Conservation (phyloP, 441 rosid genomes). For the Cnidoscolus chayamansa region DNA sequence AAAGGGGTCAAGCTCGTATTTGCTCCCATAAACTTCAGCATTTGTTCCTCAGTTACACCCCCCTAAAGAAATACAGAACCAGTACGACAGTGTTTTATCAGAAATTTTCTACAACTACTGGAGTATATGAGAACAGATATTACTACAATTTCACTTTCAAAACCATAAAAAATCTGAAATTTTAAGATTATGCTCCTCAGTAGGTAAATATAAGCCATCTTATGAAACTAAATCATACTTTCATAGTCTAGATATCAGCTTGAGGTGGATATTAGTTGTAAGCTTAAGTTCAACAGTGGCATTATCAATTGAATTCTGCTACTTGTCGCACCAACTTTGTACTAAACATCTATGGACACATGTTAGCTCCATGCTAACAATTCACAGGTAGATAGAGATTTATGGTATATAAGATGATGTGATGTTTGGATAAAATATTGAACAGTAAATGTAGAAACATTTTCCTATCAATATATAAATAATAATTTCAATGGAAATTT, state of each 20-base stretch:
- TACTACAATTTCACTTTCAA: slow-evolving; percentile 4
- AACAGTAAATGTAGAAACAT: neutral
- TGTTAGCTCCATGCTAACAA: neutral
- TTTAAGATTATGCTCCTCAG: slow-evolving; percentile 6
- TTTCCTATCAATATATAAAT: neutral
- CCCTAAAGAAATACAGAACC: slow-evolving; percentile 46
- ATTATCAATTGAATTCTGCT: neutral
- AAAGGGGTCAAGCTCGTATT: slow-evolving; percentile 63
- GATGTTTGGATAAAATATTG: neutral
- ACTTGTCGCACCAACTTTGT: neutral
- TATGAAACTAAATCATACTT: slow-evolving; percentile 3
- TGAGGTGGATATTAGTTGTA: slow-evolving; percentile 4
- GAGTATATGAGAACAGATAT: slow-evolving; percentile 18
- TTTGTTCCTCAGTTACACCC: slow-evolving; percentile 93
- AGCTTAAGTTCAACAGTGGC: slow-evolving; percentile 13
- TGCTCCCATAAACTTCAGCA: slow-evolving; percentile 95
- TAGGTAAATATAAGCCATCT: slow-evolving; percentile 3
- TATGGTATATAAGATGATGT: neutral
- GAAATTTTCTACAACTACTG: slow-evolving; percentile 3
- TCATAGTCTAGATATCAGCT: neutral
- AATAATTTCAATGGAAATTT: neutral
- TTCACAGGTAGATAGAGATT: neutral
- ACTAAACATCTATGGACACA: neutral
- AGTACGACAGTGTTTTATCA: slow-evolving; percentile 16
- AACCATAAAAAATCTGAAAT: slow-evolving; percentile 9